Conservation (phyloP, 2,329 filamentous ascomycete species). For the Cladophialophora yegresii region DNA sequence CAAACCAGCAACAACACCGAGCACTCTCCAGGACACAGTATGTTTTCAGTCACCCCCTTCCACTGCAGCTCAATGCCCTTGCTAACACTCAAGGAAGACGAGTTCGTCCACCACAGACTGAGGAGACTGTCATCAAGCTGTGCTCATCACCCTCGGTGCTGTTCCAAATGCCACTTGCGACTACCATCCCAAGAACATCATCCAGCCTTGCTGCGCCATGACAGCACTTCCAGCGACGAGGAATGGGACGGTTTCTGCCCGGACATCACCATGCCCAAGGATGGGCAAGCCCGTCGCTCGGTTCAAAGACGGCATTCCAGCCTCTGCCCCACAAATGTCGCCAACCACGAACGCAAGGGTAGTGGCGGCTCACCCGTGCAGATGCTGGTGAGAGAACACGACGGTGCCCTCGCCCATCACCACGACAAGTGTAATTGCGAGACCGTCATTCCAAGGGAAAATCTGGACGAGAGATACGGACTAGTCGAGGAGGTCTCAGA, state of each 20-base stretch:
- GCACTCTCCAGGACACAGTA: constrained; percentile 11
- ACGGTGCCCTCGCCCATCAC: constrained; percentile 3
- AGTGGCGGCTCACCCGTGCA: constrained; percentile 25
- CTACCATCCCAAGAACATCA: constrained; percentile 25
- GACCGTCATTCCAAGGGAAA: constrained; percentile 24
- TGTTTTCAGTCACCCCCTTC: neutral
- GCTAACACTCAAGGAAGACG: constrained; percentile 8
- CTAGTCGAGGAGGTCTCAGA: constrained; percentile 22
- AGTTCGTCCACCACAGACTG: constrained; percentile 19
- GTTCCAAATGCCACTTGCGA: constrained; percentile 27
- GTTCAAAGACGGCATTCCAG: constrained; percentile 29
- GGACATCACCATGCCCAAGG: constrained; percentile 30
- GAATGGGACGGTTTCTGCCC: constrained; percentile 30
- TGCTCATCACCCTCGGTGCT: constrained; percentile 11
- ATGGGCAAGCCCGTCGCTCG: constrained; percentile 12
- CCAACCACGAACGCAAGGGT: constrained; percentile 9
- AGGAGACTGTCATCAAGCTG: constrained; percentile 26
- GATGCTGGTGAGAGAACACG: constrained; percentile 20
- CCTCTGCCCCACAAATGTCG: constrained; percentile 23
- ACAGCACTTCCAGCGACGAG: constrained; percentile 23
- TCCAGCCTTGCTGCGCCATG: constrained; percentile 9
- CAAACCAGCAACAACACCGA: constrained; percentile 1
- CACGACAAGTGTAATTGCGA: constrained; percentile 29
- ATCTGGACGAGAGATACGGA: constrained; percentile 29
- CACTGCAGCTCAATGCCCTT: neutral